Percentiles rank a stretch among this genome's conserved stretches.
Conservation (phyloP, 495 filamentous ascomycete species). For the Xeromyces bisporus region DNA sequence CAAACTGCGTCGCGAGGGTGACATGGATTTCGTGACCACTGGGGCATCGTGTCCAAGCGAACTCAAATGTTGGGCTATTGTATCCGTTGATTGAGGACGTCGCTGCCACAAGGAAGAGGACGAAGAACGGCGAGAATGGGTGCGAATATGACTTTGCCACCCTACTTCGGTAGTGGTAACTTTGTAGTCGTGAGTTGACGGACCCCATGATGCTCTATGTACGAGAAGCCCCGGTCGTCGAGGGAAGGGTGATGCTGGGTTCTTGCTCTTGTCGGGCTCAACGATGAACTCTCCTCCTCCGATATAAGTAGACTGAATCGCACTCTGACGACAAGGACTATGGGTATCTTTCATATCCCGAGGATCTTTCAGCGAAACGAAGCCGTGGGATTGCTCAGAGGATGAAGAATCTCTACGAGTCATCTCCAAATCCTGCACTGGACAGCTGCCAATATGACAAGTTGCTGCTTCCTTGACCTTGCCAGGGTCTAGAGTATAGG, state of each 20-base stretch:
- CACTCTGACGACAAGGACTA: not conserved
- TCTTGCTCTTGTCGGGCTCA: constrained; percentile 14
- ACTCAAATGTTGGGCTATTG: not conserved
- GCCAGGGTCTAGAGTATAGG: constrained; percentile 18
- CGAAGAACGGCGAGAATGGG: not conserved
- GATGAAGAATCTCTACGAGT: constrained; percentile 21
- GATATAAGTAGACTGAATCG: constrained; percentile 5
- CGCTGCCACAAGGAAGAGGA: not conserved
- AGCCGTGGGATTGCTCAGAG: constrained; percentile 9
- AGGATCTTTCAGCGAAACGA: not conserved
- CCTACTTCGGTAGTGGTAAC: too few relatives aligned
- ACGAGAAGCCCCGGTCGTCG: constrained; percentile 1
- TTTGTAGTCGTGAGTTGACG: constrained; percentile 1
- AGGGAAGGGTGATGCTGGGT: constrained; percentile 3
- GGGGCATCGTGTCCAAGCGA: not conserved
- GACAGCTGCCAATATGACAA: constrained; percentile 6
- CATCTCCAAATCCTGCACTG: constrained; percentile 10
- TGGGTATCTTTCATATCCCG: not conserved
- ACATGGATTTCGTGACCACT: not conserved
- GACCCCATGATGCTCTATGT: constrained; percentile 8
- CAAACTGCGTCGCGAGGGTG: not conserved
- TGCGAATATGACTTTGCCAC: not conserved
- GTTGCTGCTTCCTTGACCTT: constrained; percentile 7
- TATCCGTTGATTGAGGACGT: not conserved
- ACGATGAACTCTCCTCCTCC: constrained; percentile 5